Conservation (phyloP, 305 asterid species). For the Rubia tinctorum region DNA sequence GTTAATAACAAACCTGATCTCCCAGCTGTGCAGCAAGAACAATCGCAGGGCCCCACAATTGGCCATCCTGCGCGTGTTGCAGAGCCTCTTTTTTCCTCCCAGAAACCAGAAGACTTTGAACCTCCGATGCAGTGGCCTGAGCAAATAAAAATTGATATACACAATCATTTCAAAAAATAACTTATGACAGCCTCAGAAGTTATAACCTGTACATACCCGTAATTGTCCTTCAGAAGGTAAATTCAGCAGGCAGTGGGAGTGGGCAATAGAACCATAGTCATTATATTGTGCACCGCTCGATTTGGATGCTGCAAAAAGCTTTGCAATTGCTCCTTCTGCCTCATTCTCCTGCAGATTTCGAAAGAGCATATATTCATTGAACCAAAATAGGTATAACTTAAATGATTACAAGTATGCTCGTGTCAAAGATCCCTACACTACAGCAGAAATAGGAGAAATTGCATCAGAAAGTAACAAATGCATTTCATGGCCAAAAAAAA, state of each 20-base stretch:
- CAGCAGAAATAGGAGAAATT: not conserved
- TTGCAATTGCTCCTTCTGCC: slow-evolving; percentile 81
- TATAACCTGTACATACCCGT: slow-evolving; percentile 32
- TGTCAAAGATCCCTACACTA: not conserved
- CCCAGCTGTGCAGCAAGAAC: slow-evolving; percentile 98
- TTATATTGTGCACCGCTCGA: slow-evolving; percentile 42
- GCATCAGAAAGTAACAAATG: not conserved
- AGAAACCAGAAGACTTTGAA: slow-evolving; percentile 88
- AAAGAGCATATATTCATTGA: not conserved
- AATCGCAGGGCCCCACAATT: slow-evolving; percentile 98
- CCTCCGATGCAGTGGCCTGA: slow-evolving; percentile 78
- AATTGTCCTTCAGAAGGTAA: slow-evolving; percentile 84
- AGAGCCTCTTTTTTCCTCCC: slow-evolving; percentile 96
- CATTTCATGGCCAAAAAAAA: not conserved
- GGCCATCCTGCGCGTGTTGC: slow-evolving; percentile 93
- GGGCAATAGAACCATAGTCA: slow-evolving; percentile 57
- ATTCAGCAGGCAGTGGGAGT: slow-evolving; percentile 75
- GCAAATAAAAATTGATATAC: slow-evolving; percentile 22
- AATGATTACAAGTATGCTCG: not conserved
- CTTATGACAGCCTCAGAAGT: not conserved
- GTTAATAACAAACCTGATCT: slow-evolving; percentile 53
- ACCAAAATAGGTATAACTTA: slow-evolving; percentile 2
- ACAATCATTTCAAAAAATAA: slow-evolving; percentile 5
- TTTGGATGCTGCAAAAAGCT: slow-evolving; percentile 74
- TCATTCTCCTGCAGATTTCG: slow-evolving; percentile 40